Evolutionary conservation across 1,284 basidiomycete genomes (phyloP), one percentile per base, ranked within the genome.

Genomic region (Ustanciosporium gigantosporum): DNA sequence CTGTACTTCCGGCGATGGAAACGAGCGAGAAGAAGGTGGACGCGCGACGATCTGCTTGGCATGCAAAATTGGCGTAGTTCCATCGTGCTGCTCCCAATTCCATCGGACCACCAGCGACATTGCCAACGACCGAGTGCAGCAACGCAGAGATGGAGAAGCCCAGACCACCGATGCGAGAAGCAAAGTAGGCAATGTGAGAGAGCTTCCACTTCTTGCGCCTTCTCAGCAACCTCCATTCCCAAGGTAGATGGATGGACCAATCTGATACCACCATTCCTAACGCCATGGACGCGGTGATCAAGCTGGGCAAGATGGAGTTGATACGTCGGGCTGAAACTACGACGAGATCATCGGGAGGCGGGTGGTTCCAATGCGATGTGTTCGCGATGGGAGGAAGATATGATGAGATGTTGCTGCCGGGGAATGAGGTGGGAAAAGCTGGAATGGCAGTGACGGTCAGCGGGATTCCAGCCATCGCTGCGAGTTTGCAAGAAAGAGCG

Each of bases 121-220:
- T 65, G 21, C 61, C 61, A 9, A 65, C 46, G 3, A 46, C 31
- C 15, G 50, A 46, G 13, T 55, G 51, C 11, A 65, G 55, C n/a
- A 65, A 16, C 3, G 61, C 61, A 13, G 25, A 25, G 47, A 65
- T 46, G 2, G 42, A 42, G 31, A 36, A 55, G 20, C 55, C 55
- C 3, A 65, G 41, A 7, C 61, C 61, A 35, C 61, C 61, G 29
- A 65, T 38, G 3, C 61, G 49, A 9, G 61, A 65, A 22, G 55
- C 49, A 43, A 65, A 65, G 35, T 65, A 65, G 31, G 61, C 61
- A 17, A 65, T 55, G 34, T 65, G 55, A n/a, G 61, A 65, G 9
- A 59, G 61, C 42, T 65, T 65, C 61, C 61, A 65, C 29, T 46
- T 53, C 22, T 41, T 48, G 16, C 61, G 61, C 23, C 25, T 43